These are phyloP conservation scores for Cucumis sativus DNA, from an alignment of 306 rosid genomes.

Conservation along the genomic window DNA sequence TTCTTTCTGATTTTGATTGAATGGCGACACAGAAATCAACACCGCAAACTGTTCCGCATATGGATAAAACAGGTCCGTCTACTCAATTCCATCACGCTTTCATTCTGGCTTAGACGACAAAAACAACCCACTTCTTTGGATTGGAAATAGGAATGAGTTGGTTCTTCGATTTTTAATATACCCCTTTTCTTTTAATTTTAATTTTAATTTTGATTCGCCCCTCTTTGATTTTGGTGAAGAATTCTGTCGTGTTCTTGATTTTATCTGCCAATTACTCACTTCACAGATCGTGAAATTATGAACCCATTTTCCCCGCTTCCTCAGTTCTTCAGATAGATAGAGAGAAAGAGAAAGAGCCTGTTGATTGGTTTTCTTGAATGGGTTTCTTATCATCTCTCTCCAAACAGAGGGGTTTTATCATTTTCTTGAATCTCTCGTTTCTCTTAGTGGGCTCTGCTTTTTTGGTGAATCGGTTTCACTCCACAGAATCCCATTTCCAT, in stretches of 20 bases:
- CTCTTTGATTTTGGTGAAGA: not conserved
- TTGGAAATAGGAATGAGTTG: not conserved
- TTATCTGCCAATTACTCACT: not conserved
- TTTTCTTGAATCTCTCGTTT: slow-evolving; percentile 10
- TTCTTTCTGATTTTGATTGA: not conserved
- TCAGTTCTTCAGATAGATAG: not conserved
- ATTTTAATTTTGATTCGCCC: not conserved
- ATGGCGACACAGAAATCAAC: not conserved
- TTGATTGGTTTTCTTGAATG: slow-evolving; percentile 6
- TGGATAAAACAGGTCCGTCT: not conserved
- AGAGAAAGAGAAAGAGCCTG: not conserved
- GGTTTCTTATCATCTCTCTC: slow-evolving; percentile 8
- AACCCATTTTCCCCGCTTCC: not conserved
- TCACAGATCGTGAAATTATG: not conserved
- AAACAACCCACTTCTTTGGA: not conserved
- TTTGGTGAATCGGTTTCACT: not conserved
- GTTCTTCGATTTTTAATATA: not conserved
- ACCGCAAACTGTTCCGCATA: not conserved
- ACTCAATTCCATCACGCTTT: slow-evolving; percentile 6
- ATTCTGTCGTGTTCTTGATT: not conserved
- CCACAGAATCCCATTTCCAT: not conserved
- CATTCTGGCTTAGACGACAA: not conserved
- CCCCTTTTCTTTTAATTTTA: not conserved
- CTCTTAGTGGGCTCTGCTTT: slow-evolving; percentile 1
- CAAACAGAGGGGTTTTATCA: not conserved